Percentiles rank a stretch among this genome's conserved stretches.
Evolutionary conservation across 1,139 yeast species (phyloP).

Genomic region (Debaryomycetaceae sp.): DNA sequence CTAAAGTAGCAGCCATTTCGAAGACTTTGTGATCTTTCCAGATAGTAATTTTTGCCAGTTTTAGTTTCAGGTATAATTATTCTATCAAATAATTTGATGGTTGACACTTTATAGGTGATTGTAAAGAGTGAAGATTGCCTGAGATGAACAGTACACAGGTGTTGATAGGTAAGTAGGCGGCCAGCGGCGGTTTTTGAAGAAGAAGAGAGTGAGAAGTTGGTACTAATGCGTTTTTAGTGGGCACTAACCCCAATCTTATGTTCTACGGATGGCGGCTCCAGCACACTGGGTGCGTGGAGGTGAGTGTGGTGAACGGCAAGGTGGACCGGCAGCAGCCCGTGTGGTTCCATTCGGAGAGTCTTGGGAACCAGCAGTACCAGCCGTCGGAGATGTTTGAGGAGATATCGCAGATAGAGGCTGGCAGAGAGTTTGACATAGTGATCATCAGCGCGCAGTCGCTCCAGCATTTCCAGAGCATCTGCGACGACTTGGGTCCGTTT

Average conservation of each 20-base stretch:
- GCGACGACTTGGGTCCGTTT: slow-evolving; percentile 24
- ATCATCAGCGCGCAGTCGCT: slow-evolving; percentile 35
- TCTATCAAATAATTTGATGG: slow-evolving; percentile 1
- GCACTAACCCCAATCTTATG: slow-evolving; percentile 46
- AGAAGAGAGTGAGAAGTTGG: background rate
- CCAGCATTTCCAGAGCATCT: slow-evolving; percentile 38
- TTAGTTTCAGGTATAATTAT: background rate
- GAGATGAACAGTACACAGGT: slow-evolving; percentile 20
- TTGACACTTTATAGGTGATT: slow-evolving; percentile 1
- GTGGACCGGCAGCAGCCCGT: slow-evolving; percentile 13
- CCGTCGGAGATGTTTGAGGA: slow-evolving; percentile 20
- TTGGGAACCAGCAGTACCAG: slow-evolving; percentile 16
- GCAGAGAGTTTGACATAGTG: slow-evolving; percentile 30
- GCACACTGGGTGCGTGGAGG: slow-evolving; percentile 33
- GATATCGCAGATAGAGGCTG: slow-evolving; percentile 15
- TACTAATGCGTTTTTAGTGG: slow-evolving; percentile 28
- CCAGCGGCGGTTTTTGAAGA: background rate
- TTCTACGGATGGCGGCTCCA: slow-evolving; percentile 51
- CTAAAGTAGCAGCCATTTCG: background rate
- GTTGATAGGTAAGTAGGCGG: slow-evolving; percentile 23
- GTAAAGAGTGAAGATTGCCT: slow-evolving; percentile 1
- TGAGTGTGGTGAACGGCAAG: slow-evolving; percentile 31
- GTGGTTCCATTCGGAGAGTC: slow-evolving; percentile 15
- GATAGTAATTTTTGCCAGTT: background rate
- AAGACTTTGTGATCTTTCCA: background rate